These are phyloP conservation scores for Alternaria tenuissima DNA, from an alignment of 2,329 filamentous ascomycete genomes.

Conservation along the genomic window DNA sequence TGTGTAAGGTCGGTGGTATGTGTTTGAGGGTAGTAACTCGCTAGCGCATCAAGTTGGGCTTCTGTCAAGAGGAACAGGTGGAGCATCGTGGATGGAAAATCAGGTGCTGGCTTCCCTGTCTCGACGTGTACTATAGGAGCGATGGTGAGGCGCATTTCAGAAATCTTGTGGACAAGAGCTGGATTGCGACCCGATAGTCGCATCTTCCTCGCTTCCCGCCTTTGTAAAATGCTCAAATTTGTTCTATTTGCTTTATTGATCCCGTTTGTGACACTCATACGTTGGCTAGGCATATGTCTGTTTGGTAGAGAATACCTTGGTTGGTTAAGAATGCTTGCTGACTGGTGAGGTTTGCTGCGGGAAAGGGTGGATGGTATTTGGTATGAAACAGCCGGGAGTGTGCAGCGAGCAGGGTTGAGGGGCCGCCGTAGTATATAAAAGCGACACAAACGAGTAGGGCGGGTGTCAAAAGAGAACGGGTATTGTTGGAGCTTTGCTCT, in stretches of 20 bases:
- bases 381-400: slow-evolving; percentile 9
- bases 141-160: slow-evolving; percentile 71
- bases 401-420: slow-evolving; percentile 22
- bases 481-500: slow-evolving; percentile 41
- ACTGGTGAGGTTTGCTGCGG: slow-evolving; percentile 20
- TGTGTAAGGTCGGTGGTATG: slow-evolving; percentile 58
- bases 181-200: slow-evolving; percentile 45
- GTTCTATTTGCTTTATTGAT: slow-evolving; percentile 23
- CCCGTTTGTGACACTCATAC: slow-evolving; percentile 20
- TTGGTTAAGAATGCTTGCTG: neutral
- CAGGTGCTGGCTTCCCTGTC: slow-evolving; percentile 68
- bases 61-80: slow-evolving; percentile 79
- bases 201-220: slow-evolving; percentile 18
- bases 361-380: slow-evolving; percentile 4
- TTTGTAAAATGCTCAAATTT: slow-evolving; percentile 18
- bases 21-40: slow-evolving; percentile 76
- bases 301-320: neutral
- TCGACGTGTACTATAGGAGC: slow-evolving; percentile 69
- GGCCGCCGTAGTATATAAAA: slow-evolving; percentile 34
- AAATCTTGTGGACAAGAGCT: slow-evolving; percentile 67
- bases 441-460: slow-evolving; percentile 38
- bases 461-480: slow-evolving; percentile 20
- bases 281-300: slow-evolving; percentile 14
- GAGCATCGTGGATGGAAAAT: slow-evolving; percentile 72
- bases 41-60: slow-evolving; percentile 72